phyloP scores from a whole-genome alignment of 139 green algal species.

The Zygnema cylindricum region DNA sequence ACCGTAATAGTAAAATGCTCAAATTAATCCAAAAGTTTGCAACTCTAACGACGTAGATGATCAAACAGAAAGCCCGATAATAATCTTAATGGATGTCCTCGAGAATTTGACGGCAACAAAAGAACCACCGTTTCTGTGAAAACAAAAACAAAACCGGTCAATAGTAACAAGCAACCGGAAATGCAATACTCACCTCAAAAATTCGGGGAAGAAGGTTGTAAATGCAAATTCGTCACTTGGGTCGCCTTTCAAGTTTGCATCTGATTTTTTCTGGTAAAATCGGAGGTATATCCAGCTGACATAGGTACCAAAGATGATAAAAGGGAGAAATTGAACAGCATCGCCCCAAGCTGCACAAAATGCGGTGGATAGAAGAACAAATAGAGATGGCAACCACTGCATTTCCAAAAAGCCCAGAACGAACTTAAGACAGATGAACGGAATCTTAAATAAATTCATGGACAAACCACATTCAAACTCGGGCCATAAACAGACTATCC shows the following conservation, averaged over 20 bases:
- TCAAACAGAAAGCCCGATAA: no score
- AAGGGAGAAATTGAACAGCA: conserved; percentile 69
- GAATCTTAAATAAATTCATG: no score
- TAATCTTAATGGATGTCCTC: no score
- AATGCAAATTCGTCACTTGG: conserved; percentile 86
- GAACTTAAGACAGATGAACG: background rate
- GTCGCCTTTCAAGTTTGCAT: conserved; percentile 75
- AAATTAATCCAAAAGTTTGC: no score
- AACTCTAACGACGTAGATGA: no score
- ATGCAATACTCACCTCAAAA: conserved; percentile 64
- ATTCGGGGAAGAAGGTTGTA: conserved; percentile 82
- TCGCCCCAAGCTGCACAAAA: conserved; percentile 41
- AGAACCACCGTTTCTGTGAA: no score
- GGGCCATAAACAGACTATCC: no score
- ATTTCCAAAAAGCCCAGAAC: background rate
- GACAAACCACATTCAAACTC: no score
- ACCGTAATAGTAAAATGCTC: no score
- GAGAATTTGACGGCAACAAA: no score
- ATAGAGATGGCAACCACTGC: conserved; percentile 77
- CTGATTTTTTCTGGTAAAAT: conserved; percentile 83
- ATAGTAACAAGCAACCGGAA: no score
- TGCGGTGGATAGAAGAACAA: conserved; percentile 57
- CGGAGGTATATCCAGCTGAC: conserved; percentile 88
- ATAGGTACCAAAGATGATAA: conserved; percentile 81
- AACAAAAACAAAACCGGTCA: no score